Percentiles rank a stretch among this genome's conserved stretches.
Conservation (phyloP, 2,329 filamentous ascomycete genomes). For the Fusarium oligoseptatum region DNA sequence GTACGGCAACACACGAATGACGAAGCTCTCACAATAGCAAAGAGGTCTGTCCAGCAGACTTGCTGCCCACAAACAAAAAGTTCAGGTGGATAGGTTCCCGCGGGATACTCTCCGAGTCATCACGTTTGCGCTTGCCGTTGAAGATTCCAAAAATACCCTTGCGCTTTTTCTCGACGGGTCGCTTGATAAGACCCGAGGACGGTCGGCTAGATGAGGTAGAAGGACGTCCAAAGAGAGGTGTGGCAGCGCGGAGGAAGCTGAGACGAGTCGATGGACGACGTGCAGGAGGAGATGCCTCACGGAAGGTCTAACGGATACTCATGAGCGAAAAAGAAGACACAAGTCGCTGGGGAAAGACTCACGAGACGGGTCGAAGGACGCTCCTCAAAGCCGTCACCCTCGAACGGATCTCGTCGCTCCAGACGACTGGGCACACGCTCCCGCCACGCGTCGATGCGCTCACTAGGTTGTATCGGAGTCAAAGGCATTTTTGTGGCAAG, state of each 20-base stretch:
- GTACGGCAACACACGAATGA: rapidly evolving
- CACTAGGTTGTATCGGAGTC: slow-evolving; percentile 16
- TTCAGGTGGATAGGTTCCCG: slow-evolving; percentile 47
- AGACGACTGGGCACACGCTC: slow-evolving; percentile 52
- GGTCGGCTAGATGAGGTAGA: slow-evolving; percentile 30
- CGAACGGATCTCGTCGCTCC: slow-evolving; percentile 54
- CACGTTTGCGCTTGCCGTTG: slow-evolving; percentile 45
- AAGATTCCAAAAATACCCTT: slow-evolving; percentile 44
- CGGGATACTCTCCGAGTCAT: slow-evolving; percentile 26
- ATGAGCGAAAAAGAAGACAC: rapidly evolving
- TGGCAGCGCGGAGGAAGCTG: slow-evolving; percentile 45
- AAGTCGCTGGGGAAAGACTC: background rate
- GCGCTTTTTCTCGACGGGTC: slow-evolving; percentile 23
- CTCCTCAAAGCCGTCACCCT: slow-evolving; percentile 49
- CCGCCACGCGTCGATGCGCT: slow-evolving; percentile 52
- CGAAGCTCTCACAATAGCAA: slow-evolving; percentile 51
- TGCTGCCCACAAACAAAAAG: slow-evolving; percentile 54
- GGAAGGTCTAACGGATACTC: slow-evolving; percentile 40
- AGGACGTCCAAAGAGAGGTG: slow-evolving; percentile 43
- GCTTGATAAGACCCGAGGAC: slow-evolving; percentile 10
- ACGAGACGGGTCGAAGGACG: slow-evolving; percentile 51
- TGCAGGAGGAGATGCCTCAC: slow-evolving; percentile 30
- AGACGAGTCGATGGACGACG: slow-evolving; percentile 46
- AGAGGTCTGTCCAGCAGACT: slow-evolving; percentile 53
- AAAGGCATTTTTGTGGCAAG: slow-evolving; percentile 7